phyloP scores from a whole-genome alignment of 1,284 basidiomycete species.

The Cryptococcus maquisensis region DNA sequence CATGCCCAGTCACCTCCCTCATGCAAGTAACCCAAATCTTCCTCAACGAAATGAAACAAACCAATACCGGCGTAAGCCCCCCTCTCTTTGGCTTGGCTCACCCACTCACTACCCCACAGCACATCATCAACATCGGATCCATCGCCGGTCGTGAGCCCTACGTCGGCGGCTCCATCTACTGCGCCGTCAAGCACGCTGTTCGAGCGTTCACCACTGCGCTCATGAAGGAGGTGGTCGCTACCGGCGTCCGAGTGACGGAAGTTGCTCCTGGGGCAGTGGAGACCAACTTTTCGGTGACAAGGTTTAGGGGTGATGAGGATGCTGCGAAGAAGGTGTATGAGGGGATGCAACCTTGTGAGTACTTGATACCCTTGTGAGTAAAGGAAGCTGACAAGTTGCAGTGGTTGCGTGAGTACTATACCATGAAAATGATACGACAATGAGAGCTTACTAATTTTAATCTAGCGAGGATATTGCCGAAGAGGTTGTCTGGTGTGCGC shows the following conservation, averaged over 20 bases:
- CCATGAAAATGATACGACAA: background rate
- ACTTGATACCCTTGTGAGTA: background rate
- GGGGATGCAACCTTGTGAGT: constrained; percentile 57
- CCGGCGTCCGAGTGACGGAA: constrained; percentile 83
- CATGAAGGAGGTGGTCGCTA: constrained; percentile 79
- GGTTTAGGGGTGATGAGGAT: constrained; percentile 74
- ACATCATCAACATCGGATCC: constrained; percentile 93
- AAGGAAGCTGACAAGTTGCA: background rate
- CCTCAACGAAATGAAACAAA: constrained; percentile 75
- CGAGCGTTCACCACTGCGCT: constrained; percentile 82
- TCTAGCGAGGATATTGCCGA: constrained; percentile 83
- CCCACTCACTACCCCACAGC: constrained; percentile 40
- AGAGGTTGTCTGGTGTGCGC: constrained; percentile 73
- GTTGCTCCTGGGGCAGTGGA: constrained; percentile 66
- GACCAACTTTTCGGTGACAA: constrained; percentile 69
- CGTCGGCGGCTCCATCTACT: constrained; percentile 62
- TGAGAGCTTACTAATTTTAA: constrained; percentile 29
- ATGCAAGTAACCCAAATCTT: constrained; percentile 41
- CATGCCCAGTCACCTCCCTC: constrained; percentile 29
- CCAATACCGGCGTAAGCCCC: constrained; percentile 60
- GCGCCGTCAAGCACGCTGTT: constrained; percentile 59
- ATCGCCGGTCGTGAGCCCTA: constrained; percentile 92
- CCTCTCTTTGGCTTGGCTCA: background rate
- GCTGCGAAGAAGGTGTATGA: constrained; percentile 83
- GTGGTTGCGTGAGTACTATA: constrained; percentile 2